These are phyloP conservation scores for Mortierella sp. DNA, from an alignment of 371 early-diverging fungal genomes.

Conservation along the genomic window DNA sequence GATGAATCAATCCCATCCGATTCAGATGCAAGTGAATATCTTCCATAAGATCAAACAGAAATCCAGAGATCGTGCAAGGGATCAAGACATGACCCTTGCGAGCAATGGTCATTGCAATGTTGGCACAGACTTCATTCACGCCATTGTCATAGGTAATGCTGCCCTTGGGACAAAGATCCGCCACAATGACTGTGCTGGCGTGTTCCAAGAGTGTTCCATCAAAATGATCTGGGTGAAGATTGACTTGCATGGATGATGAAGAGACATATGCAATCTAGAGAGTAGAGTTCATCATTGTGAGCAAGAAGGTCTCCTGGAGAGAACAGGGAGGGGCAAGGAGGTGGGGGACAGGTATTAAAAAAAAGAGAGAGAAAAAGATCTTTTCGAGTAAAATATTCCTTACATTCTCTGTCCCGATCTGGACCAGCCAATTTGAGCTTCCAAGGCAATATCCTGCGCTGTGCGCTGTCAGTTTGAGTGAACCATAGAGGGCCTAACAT, in stretches of 20 bases:
- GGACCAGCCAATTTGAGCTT: constrained; percentile 49
- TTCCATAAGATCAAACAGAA: constrained; percentile 81
- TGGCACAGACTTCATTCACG: constrained; percentile 45
- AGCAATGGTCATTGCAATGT: constrained; percentile 62
- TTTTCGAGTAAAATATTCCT: not conserved
- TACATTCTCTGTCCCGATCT: constrained; percentile 50
- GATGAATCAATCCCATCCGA: constrained; percentile 62
- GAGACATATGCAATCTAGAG: constrained; percentile 73
- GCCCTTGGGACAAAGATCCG: constrained; percentile 54
- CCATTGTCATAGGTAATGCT: constrained; percentile 39
- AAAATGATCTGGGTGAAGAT: constrained; percentile 78
- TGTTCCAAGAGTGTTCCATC: constrained; percentile 66
- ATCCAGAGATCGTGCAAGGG: constrained; percentile 73
- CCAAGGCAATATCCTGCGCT: constrained; percentile 53
- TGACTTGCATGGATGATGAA: constrained; percentile 65
- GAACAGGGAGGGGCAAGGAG: too few relatives aligned
- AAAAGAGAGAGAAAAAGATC: constrained; percentile 1
- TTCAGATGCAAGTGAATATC: constrained; percentile 64
- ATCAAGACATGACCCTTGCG: constrained; percentile 77
- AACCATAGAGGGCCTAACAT: constrained; percentile 39
- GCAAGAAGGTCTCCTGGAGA: not conserved
- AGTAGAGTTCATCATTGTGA: not conserved
- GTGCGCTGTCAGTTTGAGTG: constrained; percentile 38
- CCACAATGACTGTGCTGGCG: constrained; percentile 65
- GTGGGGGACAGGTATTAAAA: not conserved